Base-by-base conservation (phyloP, 2,329 filamentous ascomycete species). In the Paracorniculantispora psalliotae region DNA sequence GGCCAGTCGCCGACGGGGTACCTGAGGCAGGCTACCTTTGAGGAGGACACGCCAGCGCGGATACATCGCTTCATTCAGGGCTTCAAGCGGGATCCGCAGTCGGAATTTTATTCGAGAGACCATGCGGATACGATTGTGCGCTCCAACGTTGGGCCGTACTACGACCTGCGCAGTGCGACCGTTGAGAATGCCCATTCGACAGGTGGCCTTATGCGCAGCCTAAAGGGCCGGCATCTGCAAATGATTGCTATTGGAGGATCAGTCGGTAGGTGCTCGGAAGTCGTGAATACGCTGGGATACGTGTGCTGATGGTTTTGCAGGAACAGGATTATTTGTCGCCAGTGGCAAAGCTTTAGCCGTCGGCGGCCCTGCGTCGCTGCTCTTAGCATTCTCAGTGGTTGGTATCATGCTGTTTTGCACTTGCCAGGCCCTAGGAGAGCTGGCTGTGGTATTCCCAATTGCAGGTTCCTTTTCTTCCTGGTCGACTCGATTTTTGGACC, bases 161-260 rank as follows among this genome's bases (percentile, higher is more conserved):
- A 60, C 21, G 59, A 60, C 53, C 48, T 60, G 26, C 59, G 59
- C 17, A 48, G 52, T 26, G 59, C 59, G 4, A 37, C 59, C 23
- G 30, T 52, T 5, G 59, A 60, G 9, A 60, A 47, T 30, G 59
- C 59, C 13, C 59, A 60, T n/a, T n/a, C n/a, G 21, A 30, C 39
- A 7, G 59, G 59, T 1, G 59, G 53, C 3, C 41, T 60, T 26
- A 60, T 60, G 59, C 59, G 59, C 46, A 51, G 59, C 17, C 73
- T 92, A 62, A 91, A 92, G 74, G 83, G 84, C 23, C 80, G 90
- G 59, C 91, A 96, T 77, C 71, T 96, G 68, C 90, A 94, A 76
- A 96, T 96, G 91, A 96, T 96, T 77, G 91, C 91, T 9, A 92
- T 96, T 65, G 90, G 90, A 64, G 90, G 90, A 44, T 91, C 88